A percentile compares a stretch with the other conserved stretches of the same genome.
These are phyloP conservation scores for Cardamine occulta DNA, from an alignment of 345 rosid species.

Conservation along the genomic window DNA sequence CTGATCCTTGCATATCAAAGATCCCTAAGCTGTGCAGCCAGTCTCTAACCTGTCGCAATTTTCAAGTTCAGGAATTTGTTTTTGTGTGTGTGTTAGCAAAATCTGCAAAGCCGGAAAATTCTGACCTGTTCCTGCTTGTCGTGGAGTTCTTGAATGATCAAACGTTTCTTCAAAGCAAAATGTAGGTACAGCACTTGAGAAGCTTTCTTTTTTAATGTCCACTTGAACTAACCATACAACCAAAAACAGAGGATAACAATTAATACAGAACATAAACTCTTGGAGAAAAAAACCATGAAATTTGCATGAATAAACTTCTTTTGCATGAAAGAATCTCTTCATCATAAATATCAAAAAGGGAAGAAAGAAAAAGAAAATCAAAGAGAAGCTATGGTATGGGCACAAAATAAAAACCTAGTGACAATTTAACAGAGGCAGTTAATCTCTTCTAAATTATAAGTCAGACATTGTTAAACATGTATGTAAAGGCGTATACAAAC, in stretches of 20 bases:
- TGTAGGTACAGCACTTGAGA: constrained; percentile 89
- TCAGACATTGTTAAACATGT: too few species aligned
- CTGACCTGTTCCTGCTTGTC: constrained; percentile 90
- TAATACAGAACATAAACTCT: constrained; percentile 2
- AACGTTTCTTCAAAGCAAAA: constrained; percentile 84
- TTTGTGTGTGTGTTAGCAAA: constrained; percentile 12
- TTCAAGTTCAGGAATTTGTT: neutral
- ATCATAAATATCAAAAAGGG: too few species aligned
- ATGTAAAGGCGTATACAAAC: too few species aligned
- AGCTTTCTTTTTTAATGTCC: constrained; percentile 86
- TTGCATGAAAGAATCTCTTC: neutral
- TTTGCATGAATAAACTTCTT: neutral
- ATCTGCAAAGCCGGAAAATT: neutral
- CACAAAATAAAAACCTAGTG: neutral
- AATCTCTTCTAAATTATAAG: too few species aligned
- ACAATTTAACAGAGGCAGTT: too few species aligned
- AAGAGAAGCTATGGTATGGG: constrained; percentile 7
- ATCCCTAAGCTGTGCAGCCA: constrained; percentile 92
- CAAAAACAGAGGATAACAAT: constrained; percentile 37
- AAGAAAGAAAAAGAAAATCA: too few species aligned
- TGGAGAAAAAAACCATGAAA: neutral
- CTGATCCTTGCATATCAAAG: constrained; percentile 61
- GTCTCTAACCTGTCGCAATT: constrained; percentile 67
- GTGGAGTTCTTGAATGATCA: constrained; percentile 72
- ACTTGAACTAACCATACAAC: constrained; percentile 70